phyloP scores from a whole-genome alignment of 179 eudicot genomes.

The Gypsophila paniculata region DNA sequence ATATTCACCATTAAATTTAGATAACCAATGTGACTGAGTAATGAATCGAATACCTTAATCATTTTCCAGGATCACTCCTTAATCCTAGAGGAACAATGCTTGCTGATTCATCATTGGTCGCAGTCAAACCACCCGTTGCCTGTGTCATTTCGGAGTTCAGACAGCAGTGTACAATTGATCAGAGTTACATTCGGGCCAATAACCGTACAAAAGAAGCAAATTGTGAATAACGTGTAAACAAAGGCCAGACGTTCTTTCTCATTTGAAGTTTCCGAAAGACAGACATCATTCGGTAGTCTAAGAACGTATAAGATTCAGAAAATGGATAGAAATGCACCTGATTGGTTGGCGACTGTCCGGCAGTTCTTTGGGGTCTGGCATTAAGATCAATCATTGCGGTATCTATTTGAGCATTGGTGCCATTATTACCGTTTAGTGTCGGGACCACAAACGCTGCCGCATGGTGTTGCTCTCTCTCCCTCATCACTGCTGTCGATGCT shows the following conservation, averaged over 20 bases:
- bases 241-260: too few relatives aligned
- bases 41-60: slow-evolving; percentile 39
- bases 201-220: not conserved
- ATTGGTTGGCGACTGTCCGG: slow-evolving; percentile 24
- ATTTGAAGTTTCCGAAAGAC: not conserved
- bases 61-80: slow-evolving; percentile 51
- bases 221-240: not conserved
- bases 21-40: not conserved
- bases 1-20: not conserved
- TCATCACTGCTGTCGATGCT: slow-evolving; percentile 10
- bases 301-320: not conserved
- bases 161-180: not conserved
- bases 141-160: slow-evolving; percentile 31
- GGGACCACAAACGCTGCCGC: slow-evolving; percentile 21
- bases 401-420: slow-evolving; percentile 26
- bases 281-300: not conserved
- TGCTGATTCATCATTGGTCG: slow-evolving; percentile 44
- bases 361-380: slow-evolving; percentile 35
- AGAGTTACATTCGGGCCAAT: too few relatives aligned
- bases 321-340: slow-evolving; percentile 17
- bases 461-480: slow-evolving; percentile 30
- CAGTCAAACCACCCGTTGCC: slow-evolving; percentile 41
- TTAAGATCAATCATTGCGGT: slow-evolving; percentile 35
- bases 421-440: slow-evolving; percentile 21
- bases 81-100: slow-evolving; percentile 55